phyloP scores from a whole-genome alignment of 2,329 filamentous ascomycete species.

The Ophiostoma triangulosporum region DNA sequence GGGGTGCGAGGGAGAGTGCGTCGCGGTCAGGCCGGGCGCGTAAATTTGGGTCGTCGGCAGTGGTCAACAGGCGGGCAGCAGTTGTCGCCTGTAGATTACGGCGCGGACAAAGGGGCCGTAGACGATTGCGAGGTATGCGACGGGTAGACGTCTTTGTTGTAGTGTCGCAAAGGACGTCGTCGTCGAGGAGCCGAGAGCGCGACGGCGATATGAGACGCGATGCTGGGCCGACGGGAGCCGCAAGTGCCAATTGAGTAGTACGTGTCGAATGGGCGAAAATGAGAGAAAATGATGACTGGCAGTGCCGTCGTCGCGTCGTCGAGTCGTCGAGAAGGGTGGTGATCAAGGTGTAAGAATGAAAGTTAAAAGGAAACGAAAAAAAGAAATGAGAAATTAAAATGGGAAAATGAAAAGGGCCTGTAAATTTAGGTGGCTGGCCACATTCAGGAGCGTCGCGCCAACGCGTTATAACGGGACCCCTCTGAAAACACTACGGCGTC shows the following conservation, averaged over 20 bases:
- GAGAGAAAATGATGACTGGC: neutral
- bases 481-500: neutral
- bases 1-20: neutral
- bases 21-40: neutral
- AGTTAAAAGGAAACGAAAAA: neutral
- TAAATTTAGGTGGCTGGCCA: constrained; percentile 1
- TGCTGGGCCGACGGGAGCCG: neutral
- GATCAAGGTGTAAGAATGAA: neutral
- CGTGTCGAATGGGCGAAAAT: neutral
- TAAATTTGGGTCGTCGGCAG: neutral
- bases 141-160: neutral
- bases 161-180: neutral
- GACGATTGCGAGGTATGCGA: neutral
- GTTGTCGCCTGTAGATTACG: too few relatives aligned
- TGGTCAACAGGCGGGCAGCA: too few relatives aligned
- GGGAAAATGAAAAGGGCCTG: neutral
- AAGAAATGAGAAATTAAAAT: neutral
- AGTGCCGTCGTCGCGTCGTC: too few relatives aligned
- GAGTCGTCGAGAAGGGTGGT: neutral
- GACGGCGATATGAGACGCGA: neutral
- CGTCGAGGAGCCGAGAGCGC: neutral
- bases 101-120: neutral
- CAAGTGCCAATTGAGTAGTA: neutral
- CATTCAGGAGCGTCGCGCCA: neutral
- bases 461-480: neutral